A percentile compares a stretch with the other conserved stretches of the same genome.
Evolutionary conservation across 2,329 filamentous ascomycete genomes (phyloP).

Genomic region (Colletotrichum magnum): DNA sequence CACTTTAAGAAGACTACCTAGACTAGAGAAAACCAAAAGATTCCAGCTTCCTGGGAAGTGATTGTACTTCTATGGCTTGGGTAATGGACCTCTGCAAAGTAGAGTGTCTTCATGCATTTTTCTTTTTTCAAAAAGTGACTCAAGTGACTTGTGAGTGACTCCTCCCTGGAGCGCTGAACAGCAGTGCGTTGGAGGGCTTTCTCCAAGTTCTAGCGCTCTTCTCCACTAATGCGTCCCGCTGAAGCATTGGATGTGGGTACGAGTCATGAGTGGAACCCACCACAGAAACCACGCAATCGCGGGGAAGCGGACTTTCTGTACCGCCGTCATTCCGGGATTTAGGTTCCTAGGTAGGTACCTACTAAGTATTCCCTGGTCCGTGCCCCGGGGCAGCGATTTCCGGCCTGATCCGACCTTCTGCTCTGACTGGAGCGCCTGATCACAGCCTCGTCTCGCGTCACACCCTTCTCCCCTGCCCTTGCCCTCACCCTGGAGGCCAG

Average conservation of each 20-base stretch:
- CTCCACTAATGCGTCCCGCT: too few relatives aligned
- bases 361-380: background rate
- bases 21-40: too few relatives aligned
- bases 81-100: background rate
- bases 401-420: conserved; percentile 1
- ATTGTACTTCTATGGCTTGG: too few relatives aligned
- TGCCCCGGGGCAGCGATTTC: background rate
- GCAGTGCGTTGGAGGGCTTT: too few relatives aligned
- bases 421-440: conserved; percentile 34
- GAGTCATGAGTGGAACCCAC: conserved; percentile 11
- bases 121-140: background rate
- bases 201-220: too few relatives aligned
- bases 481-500: background rate
- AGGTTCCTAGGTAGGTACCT: too few relatives aligned
- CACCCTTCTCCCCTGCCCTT: conserved; percentile 2
- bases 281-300: conserved; percentile 20
- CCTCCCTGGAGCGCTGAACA: too few relatives aligned
- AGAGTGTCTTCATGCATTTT: background rate
- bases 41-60: too few relatives aligned
- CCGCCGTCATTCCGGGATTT: background rate
- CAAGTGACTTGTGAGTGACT: too few relatives aligned
- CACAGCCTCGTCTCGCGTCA: background rate
- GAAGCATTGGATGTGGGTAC: conserved; percentile 15
- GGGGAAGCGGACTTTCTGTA: conserved; percentile 15
- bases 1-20: too few relatives aligned